Conservation (phyloP, 2,329 filamentous ascomycete species). For the Fusarium sp. region DNA sequence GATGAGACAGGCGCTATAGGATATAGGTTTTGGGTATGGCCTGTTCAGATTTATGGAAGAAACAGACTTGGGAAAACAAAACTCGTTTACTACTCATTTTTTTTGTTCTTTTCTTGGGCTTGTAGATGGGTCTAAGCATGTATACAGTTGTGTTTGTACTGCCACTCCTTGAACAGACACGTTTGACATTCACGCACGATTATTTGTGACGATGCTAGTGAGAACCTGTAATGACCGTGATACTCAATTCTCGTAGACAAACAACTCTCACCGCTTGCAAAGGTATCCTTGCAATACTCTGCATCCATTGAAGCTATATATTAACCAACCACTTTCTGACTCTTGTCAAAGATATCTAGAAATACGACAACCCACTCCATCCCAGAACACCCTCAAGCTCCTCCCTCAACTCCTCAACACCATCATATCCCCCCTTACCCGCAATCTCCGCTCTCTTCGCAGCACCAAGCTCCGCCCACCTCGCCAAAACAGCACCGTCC, state of each 20-base stretch:
- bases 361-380: constrained; percentile 70
- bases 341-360: constrained; percentile 44
- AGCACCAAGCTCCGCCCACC: constrained; percentile 80
- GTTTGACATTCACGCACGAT: background rate
- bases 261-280: background rate
- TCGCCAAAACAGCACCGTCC: constrained; percentile 77
- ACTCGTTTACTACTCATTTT: background rate
- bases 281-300: background rate
- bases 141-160: background rate
- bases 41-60: background rate
- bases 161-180: background rate
- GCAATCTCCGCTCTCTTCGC: constrained; percentile 78
- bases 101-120: background rate
- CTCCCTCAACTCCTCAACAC: constrained; percentile 72
- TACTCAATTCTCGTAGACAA: background rate
- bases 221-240: background rate
- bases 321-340: background rate
- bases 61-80: constrained; percentile 1
- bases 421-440: constrained; percentile 73
- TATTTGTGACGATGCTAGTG: background rate
- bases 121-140: background rate
- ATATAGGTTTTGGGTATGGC: background rate
- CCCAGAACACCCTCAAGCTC: constrained; percentile 73
- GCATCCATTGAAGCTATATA: background rate
- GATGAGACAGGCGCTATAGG: constrained; percentile 7